These are phyloP conservation scores for Turnera subulata DNA, from an alignment of 345 rosid species.

Conservation along the genomic window DNA sequence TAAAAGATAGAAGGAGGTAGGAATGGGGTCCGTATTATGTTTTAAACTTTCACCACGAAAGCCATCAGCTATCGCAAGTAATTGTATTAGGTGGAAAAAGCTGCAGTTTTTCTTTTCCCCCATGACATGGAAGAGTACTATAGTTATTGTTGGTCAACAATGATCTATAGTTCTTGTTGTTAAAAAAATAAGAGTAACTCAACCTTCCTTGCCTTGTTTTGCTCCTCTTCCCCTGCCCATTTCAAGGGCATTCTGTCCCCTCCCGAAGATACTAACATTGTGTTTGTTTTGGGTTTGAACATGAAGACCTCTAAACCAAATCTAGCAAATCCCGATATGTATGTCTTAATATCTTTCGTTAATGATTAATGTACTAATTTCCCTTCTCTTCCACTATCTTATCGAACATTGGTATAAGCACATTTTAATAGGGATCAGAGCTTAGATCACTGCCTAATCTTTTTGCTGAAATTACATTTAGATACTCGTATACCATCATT, in stretches of 20 bases:
- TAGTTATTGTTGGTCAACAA: too few species aligned
- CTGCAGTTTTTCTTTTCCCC: too few species aligned
- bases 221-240: slow-evolving; percentile 25
- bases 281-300: slow-evolving; percentile 14
- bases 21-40: too few species aligned
- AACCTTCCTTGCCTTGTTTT: slow-evolving; percentile 12
- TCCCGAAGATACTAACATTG: slow-evolving; percentile 6
- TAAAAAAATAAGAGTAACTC: not conserved
- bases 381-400: slow-evolving; percentile 7
- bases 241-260: slow-evolving; percentile 29
- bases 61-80: too few species aligned
- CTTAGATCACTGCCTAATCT: not conserved
- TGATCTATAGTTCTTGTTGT: too few species aligned
- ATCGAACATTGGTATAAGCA: not conserved
- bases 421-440: not conserved
- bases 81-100: too few species aligned
- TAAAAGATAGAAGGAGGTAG: too few species aligned
- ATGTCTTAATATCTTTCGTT: slow-evolving; percentile 22
- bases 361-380: not conserved
- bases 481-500: too few species aligned
- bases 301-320: slow-evolving; percentile 39
- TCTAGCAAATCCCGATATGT: slow-evolving; percentile 64
- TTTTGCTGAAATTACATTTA: not conserved
- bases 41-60: too few species aligned
- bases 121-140: too few species aligned